phyloP scores from a whole-genome alignment of 805 yeast species.

The Clavispora carvajalis region DNA sequence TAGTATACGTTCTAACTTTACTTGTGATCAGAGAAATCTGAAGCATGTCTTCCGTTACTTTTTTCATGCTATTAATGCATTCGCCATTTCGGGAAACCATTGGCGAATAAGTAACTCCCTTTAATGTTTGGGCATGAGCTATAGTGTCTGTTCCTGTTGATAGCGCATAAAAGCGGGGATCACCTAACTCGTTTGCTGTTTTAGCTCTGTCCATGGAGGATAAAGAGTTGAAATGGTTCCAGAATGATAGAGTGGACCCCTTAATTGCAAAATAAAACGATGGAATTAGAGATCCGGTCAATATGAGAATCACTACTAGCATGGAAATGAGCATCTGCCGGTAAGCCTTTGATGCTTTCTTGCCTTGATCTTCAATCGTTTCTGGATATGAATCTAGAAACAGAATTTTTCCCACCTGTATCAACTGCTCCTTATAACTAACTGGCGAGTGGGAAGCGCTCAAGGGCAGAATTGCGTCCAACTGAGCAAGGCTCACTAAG shows the following conservation, averaged over 20 bases:
- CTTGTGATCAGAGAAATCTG: slow-evolving; percentile 54
- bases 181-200: background rate
- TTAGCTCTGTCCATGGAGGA: background rate
- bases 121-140: slow-evolving; percentile 24
- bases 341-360: background rate
- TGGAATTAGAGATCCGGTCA: slow-evolving; percentile 18
- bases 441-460: background rate
- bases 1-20: slow-evolving; percentile 53
- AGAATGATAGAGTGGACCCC: slow-evolving; percentile 26
- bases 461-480: background rate
- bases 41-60: slow-evolving; percentile 48
- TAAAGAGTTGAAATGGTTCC: slow-evolving; percentile 23
- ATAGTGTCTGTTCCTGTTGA: background rate
- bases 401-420: background rate
- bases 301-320: slow-evolving; percentile 7
- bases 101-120: slow-evolving; percentile 62
- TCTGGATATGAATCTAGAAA: background rate
- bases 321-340: background rate
- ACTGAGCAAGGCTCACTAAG: background rate
- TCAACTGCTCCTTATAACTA: background rate
- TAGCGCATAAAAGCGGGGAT: too few species aligned
- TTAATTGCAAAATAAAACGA: slow-evolving; percentile 19
- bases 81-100: slow-evolving; percentile 24
- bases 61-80: slow-evolving; percentile 15
- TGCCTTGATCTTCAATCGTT: background rate